Conservation (phyloP, 2,329 filamentous ascomycete genomes). For the Paecilomyces variotii region DNA sequence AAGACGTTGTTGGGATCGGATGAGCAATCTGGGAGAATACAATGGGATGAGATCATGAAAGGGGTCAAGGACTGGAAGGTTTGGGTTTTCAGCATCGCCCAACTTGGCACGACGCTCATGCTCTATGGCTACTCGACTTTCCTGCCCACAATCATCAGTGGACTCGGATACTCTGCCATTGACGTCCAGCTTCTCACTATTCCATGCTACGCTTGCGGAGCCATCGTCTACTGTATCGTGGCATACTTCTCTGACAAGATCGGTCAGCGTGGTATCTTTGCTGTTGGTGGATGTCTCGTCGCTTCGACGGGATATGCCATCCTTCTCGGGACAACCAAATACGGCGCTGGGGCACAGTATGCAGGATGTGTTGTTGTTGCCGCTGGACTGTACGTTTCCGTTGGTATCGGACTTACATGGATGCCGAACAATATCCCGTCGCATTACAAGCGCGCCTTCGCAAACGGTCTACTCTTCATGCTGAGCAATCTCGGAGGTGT, state of each 20-base stretch:
- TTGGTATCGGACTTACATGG: neutral
- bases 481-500: neutral
- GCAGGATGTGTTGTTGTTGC: neutral
- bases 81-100: conserved; percentile 10
- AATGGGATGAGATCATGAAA: conserved; percentile 9
- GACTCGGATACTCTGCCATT: conserved; percentile 11
- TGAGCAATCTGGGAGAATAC: neutral
- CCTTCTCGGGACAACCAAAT: neutral
- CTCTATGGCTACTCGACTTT: conserved; percentile 5
- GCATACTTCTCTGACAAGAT: neutral
- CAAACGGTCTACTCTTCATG: neutral
- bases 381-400: neutral
- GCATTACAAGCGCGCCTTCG: neutral
- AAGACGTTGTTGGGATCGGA: neutral
- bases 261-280: neutral
- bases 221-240: neutral
- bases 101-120: conserved; percentile 4
- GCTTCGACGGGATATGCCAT: neutral
- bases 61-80: conserved; percentile 6
- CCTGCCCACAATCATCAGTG: conserved; percentile 11
- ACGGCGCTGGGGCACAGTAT: neutral
- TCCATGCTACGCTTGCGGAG: conserved; percentile 5
- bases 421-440: neutral
- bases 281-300: neutral
- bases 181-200: conserved; percentile 13